Percentiles rank a stretch among this genome's conserved stretches.
phyloP scores from a whole-genome alignment of 305 asterid genomes.

The Euphrasia arctica region DNA sequence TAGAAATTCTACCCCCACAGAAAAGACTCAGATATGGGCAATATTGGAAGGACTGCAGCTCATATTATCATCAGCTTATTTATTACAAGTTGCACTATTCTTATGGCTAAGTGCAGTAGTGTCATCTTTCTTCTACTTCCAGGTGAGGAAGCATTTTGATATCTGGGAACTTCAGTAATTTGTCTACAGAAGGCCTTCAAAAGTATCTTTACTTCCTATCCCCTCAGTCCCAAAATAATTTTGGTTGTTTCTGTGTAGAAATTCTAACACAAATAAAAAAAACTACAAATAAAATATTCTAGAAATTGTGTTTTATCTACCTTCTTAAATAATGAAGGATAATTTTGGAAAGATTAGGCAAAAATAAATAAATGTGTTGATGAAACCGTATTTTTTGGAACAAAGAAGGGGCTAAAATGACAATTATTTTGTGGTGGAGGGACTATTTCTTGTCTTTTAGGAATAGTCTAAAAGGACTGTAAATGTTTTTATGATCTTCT shows the following conservation, averaged over 20 bases:
- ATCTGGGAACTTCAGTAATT: slow-evolving; percentile 8
- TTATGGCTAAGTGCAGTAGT: slow-evolving; percentile 90
- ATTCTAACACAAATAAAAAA: too few relatives aligned
- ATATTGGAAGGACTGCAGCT: slow-evolving; percentile 85
- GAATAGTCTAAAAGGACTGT: background rate
- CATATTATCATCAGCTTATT: slow-evolving; percentile 73
- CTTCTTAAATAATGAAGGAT: too few relatives aligned
- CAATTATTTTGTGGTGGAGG: too few relatives aligned
- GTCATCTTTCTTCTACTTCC: slow-evolving; percentile 97
- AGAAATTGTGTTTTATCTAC: too few relatives aligned
- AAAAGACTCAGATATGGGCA: slow-evolving; percentile 73
- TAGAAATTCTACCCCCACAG: slow-evolving; percentile 37
- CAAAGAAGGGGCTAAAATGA: too few relatives aligned
- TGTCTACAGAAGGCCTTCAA: slow-evolving; percentile 1
- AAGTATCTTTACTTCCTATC: background rate
- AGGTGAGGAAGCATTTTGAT: slow-evolving; percentile 47
- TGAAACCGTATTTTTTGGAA: too few relatives aligned
- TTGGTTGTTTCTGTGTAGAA: too few relatives aligned
- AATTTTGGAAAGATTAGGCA: too few relatives aligned
- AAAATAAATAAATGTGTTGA: too few relatives aligned
- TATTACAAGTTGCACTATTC: slow-evolving; percentile 78
- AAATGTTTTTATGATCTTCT: background rate
- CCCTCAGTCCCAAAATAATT: too few relatives aligned
- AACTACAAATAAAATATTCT: too few relatives aligned
- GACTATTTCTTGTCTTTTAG: background rate